Conservation (phyloP, 2,329 filamentous ascomycete species). For the Pezicula rhizophila region DNA sequence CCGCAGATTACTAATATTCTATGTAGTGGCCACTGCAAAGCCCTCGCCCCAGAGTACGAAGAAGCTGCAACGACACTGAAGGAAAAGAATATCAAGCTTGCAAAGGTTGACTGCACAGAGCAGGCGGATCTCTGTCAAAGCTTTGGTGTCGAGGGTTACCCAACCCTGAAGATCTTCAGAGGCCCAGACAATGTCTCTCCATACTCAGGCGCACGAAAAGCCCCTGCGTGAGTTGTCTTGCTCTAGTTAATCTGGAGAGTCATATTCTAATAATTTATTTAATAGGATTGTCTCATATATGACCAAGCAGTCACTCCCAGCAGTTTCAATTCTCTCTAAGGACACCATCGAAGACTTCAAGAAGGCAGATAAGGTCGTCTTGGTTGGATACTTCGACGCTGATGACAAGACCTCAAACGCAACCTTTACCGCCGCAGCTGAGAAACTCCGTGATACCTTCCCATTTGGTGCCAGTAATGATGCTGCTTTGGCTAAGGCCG, state of each 20-base stretch:
- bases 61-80: slow-evolving; percentile 77
- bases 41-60: slow-evolving; percentile 88
- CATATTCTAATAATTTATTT: slow-evolving; percentile 6
- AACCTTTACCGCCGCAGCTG: slow-evolving; percentile 65
- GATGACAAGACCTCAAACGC: slow-evolving; percentile 81
- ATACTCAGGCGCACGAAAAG: slow-evolving; percentile 87
- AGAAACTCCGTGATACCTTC: slow-evolving; percentile 80
- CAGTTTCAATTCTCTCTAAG: slow-evolving; percentile 76
- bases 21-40: slow-evolving; percentile 82
- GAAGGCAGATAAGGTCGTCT: slow-evolving; percentile 91
- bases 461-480: slow-evolving; percentile 88
- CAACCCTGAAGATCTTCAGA: slow-evolving; percentile 98
- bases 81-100: slow-evolving; percentile 80
- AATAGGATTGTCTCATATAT: slow-evolving; percentile 73
- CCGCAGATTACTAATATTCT: slow-evolving; percentile 19
- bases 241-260: neutral
- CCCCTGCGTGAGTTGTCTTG: slow-evolving; percentile 53
- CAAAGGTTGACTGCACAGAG: slow-evolving; percentile 92
- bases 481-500: slow-evolving; percentile 76
- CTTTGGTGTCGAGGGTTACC: slow-evolving; percentile 93
- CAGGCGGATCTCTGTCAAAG: slow-evolving; percentile 86
- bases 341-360: slow-evolving; percentile 93
- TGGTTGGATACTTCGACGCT: slow-evolving; percentile 79
- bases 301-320: slow-evolving; percentile 94
- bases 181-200: slow-evolving; percentile 73